Evolutionary conservation across 2,329 filamentous ascomycete genomes (phyloP), one percentile per base, ranked within the genome.

Genomic region (Lachnellula subtilissima): DNA sequence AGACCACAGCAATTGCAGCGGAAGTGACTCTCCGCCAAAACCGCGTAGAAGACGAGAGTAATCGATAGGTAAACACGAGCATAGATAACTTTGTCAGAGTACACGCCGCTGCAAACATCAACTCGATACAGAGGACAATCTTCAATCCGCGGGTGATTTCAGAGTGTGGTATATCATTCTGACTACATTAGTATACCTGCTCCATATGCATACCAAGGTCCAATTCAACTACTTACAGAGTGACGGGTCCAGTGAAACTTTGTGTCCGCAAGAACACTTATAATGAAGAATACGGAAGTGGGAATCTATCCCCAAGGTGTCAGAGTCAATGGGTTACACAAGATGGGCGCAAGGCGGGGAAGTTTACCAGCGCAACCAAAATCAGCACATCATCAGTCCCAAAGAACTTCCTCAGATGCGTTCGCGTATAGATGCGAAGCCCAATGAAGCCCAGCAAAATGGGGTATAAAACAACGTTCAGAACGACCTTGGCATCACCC

Each of bases 371-470:
- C 9, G 74, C 73, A 37, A 75, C 28, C 14, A 76, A 64, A 52
- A 79, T 76, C 11, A 79, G 62, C 7, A 73, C 52, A 62, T 80
- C 77, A 58, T 80, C 77, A 3, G 74, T 39, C n/a, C 76, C 77
- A 36, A 73, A 69, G 14, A 73, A 78, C 57, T 68, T 74, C 17
- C 73, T 73, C 22, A 80, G 67, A 14, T 66, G 65, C 1, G 75
- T 55, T 36, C 77, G 71, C 19, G 76, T 76, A 65, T 74, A 80
- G 52, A 81, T 69, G 17, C 78, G 73, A 36, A 77, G 67, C n/a
- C 62, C 53, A 48, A 76, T 74, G 3, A 78, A 69, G 1, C 73
- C 37, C 9, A 76, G 66, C 1, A 76, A 70, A 2, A 78, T 53
- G 5, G 56, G 56, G 12, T 74, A 67, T 15, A 75, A 66, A 4